These are phyloP conservation scores for Drechslerella stenobrocha DNA, from an alignment of 2,329 filamentous ascomycete species.

Conservation along the genomic window DNA sequence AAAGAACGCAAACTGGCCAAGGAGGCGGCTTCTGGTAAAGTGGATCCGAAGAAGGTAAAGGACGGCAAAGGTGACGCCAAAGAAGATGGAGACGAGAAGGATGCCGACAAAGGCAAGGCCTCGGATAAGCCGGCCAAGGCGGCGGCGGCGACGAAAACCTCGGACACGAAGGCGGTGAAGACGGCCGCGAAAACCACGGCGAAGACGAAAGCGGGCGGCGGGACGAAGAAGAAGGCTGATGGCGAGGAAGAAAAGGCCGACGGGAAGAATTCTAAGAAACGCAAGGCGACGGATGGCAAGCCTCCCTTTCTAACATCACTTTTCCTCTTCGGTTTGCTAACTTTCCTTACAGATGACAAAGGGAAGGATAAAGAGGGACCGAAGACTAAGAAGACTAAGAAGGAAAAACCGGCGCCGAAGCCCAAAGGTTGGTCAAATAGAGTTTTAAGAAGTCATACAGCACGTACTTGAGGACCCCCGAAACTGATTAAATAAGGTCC, in stretches of 20 bases:
- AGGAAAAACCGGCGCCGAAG: slow-evolving; percentile 79
- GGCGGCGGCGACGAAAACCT: slow-evolving; percentile 50
- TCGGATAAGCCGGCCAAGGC: slow-evolving; percentile 56
- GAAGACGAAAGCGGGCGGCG: slow-evolving; percentile 48
- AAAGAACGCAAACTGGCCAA: slow-evolving; percentile 74
- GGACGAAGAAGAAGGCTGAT: slow-evolving; percentile 63
- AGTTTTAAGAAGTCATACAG: slow-evolving; percentile 29
- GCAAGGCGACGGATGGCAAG: slow-evolving; percentile 68
- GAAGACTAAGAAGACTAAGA: slow-evolving; percentile 84
- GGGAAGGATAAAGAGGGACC: slow-evolving; percentile 66
- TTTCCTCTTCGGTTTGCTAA: slow-evolving; percentile 36
- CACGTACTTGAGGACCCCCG: slow-evolving; percentile 51
- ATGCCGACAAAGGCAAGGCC: slow-evolving; percentile 45
- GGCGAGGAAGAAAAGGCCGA: slow-evolving; percentile 65
- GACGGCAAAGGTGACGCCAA: slow-evolving; percentile 52
- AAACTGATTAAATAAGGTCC: slow-evolving; percentile 61
- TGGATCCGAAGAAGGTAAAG: slow-evolving; percentile 54
- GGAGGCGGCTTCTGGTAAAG: slow-evolving; percentile 58
- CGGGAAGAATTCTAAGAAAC: slow-evolving; percentile 71
- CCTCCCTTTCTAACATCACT: not conserved
- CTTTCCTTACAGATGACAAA: slow-evolving; percentile 49
- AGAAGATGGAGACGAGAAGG: slow-evolving; percentile 57
- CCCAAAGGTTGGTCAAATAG: slow-evolving; percentile 66
- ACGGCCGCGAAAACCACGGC: slow-evolving; percentile 20
- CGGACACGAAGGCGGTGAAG: slow-evolving; percentile 26